phyloP scores from a whole-genome alignment of 2,329 filamentous ascomycete genomes.

The Ciborinia camelliae region DNA sequence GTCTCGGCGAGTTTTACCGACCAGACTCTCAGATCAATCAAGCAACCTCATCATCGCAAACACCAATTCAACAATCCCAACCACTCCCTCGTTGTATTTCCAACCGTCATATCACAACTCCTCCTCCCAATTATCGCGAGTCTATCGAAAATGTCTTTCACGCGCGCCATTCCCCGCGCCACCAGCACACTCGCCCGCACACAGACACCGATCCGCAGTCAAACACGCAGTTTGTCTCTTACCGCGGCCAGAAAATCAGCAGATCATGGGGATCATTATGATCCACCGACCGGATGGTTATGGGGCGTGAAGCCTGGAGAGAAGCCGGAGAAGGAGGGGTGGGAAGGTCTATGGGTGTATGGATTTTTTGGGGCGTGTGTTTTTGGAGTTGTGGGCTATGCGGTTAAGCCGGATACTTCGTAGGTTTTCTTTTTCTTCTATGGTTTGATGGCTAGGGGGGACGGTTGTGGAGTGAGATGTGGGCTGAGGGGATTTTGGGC shows the following conservation, averaged over 20 bases:
- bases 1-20: conserved; percentile 16
- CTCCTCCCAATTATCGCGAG: too few relatives aligned
- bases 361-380: conserved; percentile 78
- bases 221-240: conserved; percentile 3
- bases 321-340: conserved; percentile 94
- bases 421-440: conserved; percentile 54
- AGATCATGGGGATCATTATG: conserved; percentile 59
- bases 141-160: neutral
- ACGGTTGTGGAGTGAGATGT: neutral
- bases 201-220: neutral
- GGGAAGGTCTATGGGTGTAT: conserved; percentile 84
- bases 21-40: neutral
- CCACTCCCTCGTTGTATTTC: too few relatives aligned
- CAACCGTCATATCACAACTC: neutral
- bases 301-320: conserved; percentile 92
- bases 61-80: neutral
- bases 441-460: conserved; percentile 4
- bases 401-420: conserved; percentile 98
- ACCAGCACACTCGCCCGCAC: conserved; percentile 1
- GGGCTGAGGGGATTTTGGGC: neutral
- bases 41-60: neutral
- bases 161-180: conserved; percentile 14
- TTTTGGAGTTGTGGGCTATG: conserved; percentile 75
- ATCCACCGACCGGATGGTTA: conserved; percentile 87
- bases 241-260: conserved; percentile 22